A percentile compares a stretch with the other conserved stretches of the same genome.
Evolutionary conservation across 2,329 filamentous ascomycete species (phyloP).

Genomic region (Macroventuria anomochaeta): DNA sequence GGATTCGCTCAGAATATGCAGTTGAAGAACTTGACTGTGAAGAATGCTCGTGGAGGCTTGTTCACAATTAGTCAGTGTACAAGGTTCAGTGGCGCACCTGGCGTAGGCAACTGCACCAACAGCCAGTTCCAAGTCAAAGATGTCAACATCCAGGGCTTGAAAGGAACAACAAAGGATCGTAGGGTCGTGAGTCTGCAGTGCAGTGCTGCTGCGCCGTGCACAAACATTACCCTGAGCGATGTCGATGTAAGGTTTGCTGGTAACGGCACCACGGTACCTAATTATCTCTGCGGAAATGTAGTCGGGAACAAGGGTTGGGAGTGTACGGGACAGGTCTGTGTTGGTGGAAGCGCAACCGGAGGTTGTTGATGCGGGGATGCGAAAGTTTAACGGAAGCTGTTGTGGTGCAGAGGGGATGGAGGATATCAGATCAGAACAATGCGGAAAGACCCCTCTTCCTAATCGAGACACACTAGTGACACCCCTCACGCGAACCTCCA

Average conservation of each 20-base stretch:
- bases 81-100: slow-evolving; percentile 41
- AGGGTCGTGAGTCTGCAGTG: slow-evolving; percentile 36
- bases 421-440: neutral
- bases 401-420: neutral
- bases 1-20: slow-evolving; percentile 52
- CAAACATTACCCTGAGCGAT: slow-evolving; percentile 23
- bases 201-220: slow-evolving; percentile 36
- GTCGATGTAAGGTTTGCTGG: slow-evolving; percentile 23
- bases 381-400: slow-evolving; percentile 1
- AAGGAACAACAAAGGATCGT: slow-evolving; percentile 35
- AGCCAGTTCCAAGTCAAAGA: slow-evolving; percentile 51
- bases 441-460: slow-evolving; percentile 1
- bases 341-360: slow-evolving; percentile 28
- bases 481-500: slow-evolving; percentile 17
- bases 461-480: slow-evolving; percentile 1
- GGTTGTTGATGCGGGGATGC: slow-evolving; percentile 22
- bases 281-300: slow-evolving; percentile 32
- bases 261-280: slow-evolving; percentile 20
- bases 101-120: slow-evolving; percentile 49
- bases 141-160: slow-evolving; percentile 38
- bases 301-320: slow-evolving; percentile 24
- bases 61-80: slow-evolving; percentile 53
- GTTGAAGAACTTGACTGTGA: slow-evolving; percentile 44
- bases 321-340: slow-evolving; percentile 30
- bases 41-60: slow-evolving; percentile 36